These are phyloP conservation scores for Quercus glauca DNA, from an alignment of 306 rosid species.

Conservation along the genomic window DNA sequence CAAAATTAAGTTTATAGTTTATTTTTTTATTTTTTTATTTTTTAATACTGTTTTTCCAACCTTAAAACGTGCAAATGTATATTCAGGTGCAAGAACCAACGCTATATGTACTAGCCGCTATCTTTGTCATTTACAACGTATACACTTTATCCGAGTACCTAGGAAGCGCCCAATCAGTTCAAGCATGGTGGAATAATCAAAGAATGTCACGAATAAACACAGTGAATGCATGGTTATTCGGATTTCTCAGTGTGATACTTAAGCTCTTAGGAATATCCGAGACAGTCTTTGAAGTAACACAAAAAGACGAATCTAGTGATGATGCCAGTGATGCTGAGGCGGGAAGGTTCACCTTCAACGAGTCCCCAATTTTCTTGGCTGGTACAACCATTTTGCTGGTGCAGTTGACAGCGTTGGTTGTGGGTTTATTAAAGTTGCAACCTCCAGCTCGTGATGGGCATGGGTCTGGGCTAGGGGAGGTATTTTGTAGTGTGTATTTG, in stretches of 20 bases:
- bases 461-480: constrained; percentile 26
- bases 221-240: constrained; percentile 26
- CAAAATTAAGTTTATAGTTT: neutral
- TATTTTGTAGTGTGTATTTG: constrained; percentile 19
- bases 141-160: constrained; percentile 20
- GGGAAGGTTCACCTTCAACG: constrained; percentile 28
- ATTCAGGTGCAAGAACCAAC: constrained; percentile 30
- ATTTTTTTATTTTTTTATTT: too few species aligned
- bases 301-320: constrained; percentile 27
- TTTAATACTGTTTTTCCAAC: too few species aligned
- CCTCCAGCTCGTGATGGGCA: neutral
- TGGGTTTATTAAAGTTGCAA: constrained; percentile 1
- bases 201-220: constrained; percentile 30
- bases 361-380: constrained; percentile 34
- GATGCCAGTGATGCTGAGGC: neutral
- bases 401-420: constrained; percentile 14
- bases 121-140: constrained; percentile 16
- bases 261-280: constrained; percentile 35
- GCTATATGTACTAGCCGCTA: constrained; percentile 2
- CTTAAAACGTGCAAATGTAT: neutral
- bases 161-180: constrained; percentile 19
- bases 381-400: constrained; percentile 32
- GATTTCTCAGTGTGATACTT: constrained; percentile 17
- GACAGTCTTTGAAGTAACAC: constrained; percentile 39
- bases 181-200: constrained; percentile 52